Percentiles rank a stretch among this genome's conserved stretches.
Conservation (phyloP, 1,139 yeast species). For the Saccharomyces pastorianus region DNA sequence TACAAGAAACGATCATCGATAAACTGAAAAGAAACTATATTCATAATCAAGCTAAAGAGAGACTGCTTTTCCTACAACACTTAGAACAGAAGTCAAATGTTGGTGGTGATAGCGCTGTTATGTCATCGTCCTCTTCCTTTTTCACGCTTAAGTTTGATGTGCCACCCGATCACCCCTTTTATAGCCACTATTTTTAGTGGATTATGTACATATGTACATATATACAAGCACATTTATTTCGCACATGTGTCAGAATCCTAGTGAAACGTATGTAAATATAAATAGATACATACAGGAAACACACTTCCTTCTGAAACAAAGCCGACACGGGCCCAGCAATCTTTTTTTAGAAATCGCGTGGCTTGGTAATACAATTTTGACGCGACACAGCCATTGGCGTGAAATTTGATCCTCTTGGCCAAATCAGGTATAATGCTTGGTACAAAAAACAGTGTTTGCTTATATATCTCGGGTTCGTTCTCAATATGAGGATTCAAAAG, state of each 20-base stretch:
- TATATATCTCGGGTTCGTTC: not conserved
- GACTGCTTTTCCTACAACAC: conserved; percentile 10
- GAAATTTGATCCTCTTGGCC: not conserved
- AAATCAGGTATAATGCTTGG: not conserved
- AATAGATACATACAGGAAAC: not conserved
- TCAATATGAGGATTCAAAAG: not conserved
- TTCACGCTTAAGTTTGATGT: not conserved
- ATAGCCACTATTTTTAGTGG: not conserved
- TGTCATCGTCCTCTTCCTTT: not conserved
- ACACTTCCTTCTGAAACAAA: not conserved
- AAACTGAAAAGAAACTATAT: conserved; percentile 28
- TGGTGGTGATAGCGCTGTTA: not conserved
- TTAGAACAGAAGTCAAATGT: not conserved
- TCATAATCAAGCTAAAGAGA: conserved; percentile 19
- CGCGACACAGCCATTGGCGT: not conserved
- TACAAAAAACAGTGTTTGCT: not conserved
- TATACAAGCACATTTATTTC: not conserved
- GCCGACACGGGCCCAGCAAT: not conserved
- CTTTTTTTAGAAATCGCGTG: conserved; percentile 1
- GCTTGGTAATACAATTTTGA: not conserved
- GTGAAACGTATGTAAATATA: not conserved
- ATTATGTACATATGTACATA: not conserved
- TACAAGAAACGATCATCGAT: conserved; percentile 27
- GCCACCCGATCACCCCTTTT: not conserved
- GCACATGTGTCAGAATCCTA: not conserved